Percentiles rank a stretch among this genome's conserved stretches.
phyloP scores from a whole-genome alignment of 2,329 filamentous ascomycete genomes.

The Colletotrichum limetticola region DNA sequence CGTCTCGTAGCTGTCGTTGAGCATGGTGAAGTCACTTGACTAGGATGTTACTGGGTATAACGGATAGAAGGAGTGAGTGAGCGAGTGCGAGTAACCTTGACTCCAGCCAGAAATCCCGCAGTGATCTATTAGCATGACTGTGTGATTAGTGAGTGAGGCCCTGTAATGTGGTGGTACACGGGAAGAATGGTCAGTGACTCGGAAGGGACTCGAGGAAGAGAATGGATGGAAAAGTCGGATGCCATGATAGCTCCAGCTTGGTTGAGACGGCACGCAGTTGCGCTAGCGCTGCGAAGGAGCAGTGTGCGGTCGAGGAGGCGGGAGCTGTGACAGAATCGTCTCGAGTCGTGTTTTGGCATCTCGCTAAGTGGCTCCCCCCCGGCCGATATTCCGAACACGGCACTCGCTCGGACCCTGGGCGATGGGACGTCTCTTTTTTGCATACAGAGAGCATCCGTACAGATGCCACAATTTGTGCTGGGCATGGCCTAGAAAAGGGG shows the following conservation, averaged over 20 bases:
- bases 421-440: neutral
- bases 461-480: neutral
- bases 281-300: slow-evolving; percentile 4
- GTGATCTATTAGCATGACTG: too few relatives aligned
- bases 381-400: slow-evolving; percentile 22
- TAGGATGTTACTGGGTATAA: neutral
- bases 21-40: slow-evolving; percentile 8
- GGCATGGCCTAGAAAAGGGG: neutral
- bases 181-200: neutral
- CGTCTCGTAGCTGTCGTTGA: neutral
- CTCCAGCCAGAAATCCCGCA: neutral
- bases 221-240: slow-evolving; percentile 10
- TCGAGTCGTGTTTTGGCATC: slow-evolving; percentile 59
- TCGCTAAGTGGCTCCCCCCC: slow-evolving; percentile 33
- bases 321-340: slow-evolving; percentile 60
- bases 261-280: neutral
- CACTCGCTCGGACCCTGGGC: slow-evolving; percentile 20
- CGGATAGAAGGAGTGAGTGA: neutral
- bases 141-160: neutral
- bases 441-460: slow-evolving; percentile 4
- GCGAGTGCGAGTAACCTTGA: neutral
- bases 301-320: slow-evolving; percentile 19
- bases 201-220: neutral
- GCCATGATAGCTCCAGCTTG: neutral
- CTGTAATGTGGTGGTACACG: neutral